phyloP scores from a whole-genome alignment of 768 basidiomycete genomes.

The Macrolepiota fuliginosa region DNA sequence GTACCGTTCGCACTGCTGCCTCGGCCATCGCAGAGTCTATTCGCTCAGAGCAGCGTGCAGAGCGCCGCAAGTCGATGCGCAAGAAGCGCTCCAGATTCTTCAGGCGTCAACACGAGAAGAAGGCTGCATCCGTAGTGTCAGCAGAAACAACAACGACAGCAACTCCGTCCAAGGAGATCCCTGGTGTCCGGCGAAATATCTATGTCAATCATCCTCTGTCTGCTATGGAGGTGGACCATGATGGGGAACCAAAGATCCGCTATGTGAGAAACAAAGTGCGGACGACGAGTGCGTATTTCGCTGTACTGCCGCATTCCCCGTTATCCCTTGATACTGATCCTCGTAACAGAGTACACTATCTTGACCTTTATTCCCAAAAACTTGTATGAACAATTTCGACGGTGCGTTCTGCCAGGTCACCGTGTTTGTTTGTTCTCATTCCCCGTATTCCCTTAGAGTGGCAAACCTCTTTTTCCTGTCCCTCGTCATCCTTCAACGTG shows the following conservation, averaged over 20 bases:
- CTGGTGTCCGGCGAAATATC: conserved; percentile 66
- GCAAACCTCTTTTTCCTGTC: conserved; percentile 92
- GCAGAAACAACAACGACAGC: conserved; percentile 18
- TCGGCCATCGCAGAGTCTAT: conserved; percentile 88
- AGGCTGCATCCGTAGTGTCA: conserved; percentile 25
- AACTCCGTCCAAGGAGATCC: conserved; percentile 34
- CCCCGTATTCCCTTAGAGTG: conserved; percentile 40
- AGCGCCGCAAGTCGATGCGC: conserved; percentile 49
- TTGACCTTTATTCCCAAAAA: conserved; percentile 93
- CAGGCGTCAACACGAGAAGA: conserved; percentile 48
- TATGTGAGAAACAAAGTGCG: conserved; percentile 93
- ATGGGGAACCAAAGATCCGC: conserved; percentile 76
- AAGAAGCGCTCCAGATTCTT: conserved; percentile 61
- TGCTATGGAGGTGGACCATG: conserved; percentile 57
- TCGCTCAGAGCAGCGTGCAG: conserved; percentile 69
- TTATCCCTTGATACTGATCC: conserved; percentile 11
- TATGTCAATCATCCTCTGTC: conserved; percentile 77
- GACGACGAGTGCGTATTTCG: conserved; percentile 78
- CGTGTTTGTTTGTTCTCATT: not conserved
- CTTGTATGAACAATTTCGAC: conserved; percentile 90
- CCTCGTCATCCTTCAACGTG: conserved; percentile 79
- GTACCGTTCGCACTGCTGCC: conserved; percentile 91
- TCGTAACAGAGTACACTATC: conserved; percentile 75
- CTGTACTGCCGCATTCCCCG: not conserved
- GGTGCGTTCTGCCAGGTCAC: conserved; percentile 42